Base-by-base conservation (phyloP, 805 yeast genomes). In the Pichia manshurica region DNA sequence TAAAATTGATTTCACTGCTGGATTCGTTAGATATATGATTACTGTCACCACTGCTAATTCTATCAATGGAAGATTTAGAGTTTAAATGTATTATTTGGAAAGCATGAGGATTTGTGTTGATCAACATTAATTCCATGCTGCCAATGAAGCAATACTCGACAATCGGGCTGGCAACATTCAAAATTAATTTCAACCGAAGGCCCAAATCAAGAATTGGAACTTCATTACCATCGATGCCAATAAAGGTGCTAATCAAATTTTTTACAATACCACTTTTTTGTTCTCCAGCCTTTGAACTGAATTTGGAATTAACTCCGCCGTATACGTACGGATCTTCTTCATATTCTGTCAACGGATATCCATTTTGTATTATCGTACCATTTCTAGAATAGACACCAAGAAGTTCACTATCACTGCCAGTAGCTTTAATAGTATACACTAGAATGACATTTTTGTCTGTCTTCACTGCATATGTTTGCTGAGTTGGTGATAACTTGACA, bases 361-460 rank as follows among this genome's bases (percentile, higher is more conserved):
- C 71, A 49, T 65, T 65, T 47, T 67, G 71, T 25, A 66, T 54
- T 6, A 65, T 41, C 43, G 56, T 57, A 5, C 65, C 67, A 22
- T 56, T 61, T 16, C 48, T 48, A 21, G 60, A 57, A 49, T 60
- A 67, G 1, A 67, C 53, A 1, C 61, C 56, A 19, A 67, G 52
- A 22, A 65, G 41, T 42, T 67, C 71, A 42, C 62, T 60, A 20
- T 48, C 58, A 42, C 49, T 61, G 19, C 53, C 50, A 50, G 47
- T 65, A 46, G 44, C 61, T 56, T 48, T 61, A 47, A 67, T 54
- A 38, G 72, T 75, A 52, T 71, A 78, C 28, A 76, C 64, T 32
- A 75, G 56, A n/a, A 75, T 52, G 42, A 64, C 69, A 48, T 69
- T 67, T 7, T 52, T 48, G 25, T 66, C 56, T 1, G 81, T 73